Evolutionary conservation across 352 stramenopile genomes (phyloP), one percentile per base, ranked within the genome.

Genomic region (Phytophthora cactorum): DNA sequence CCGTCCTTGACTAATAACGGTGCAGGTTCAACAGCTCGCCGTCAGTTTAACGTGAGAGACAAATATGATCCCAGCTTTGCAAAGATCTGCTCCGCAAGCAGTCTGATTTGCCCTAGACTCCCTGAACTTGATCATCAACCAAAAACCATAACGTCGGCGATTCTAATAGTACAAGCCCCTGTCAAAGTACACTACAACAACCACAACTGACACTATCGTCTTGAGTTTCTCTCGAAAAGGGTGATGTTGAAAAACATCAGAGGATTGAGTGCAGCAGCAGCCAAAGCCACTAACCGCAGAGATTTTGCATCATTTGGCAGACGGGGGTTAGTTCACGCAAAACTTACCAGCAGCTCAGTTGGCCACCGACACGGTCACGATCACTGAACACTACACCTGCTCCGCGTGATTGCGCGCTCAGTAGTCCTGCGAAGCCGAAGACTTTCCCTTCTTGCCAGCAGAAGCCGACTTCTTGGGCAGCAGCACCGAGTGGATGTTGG

Each of bases 401-500:
- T 66, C 11, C 2, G 17, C 47, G 66, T 63, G 25, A 58, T 54
- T 88, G 69, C 82, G 78, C 58, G 41, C 52, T 76, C 81, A 87
- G 70, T 87, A 87, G 76, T 87, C 78, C 67, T 87, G 78, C 46
- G 78, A 87, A 11, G 76, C 75, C 45, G 78, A 84, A 1, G 68
- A 66, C 64, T 85, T 85, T 60, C 74, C 74, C 72, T 86, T 86
- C 72, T 84, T 84, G 58, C 67, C 74, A 64, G 52, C 47, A 22
- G 74, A 78, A 17, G 77, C 70, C 5, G 72, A 84, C 79, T 97
- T 97, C 78, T 97, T 97, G 8, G 92, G 90, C 52, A 97, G 72
- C 39, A 92, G 79, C 39, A 98, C 93, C 8, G 88, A 89, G 78
- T 99, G 95, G 71, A 99, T 98, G 82, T 98, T 98, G 22, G 96